Conservation (phyloP, 805 yeast genomes). For the Barnettozyma salicaria region DNA sequence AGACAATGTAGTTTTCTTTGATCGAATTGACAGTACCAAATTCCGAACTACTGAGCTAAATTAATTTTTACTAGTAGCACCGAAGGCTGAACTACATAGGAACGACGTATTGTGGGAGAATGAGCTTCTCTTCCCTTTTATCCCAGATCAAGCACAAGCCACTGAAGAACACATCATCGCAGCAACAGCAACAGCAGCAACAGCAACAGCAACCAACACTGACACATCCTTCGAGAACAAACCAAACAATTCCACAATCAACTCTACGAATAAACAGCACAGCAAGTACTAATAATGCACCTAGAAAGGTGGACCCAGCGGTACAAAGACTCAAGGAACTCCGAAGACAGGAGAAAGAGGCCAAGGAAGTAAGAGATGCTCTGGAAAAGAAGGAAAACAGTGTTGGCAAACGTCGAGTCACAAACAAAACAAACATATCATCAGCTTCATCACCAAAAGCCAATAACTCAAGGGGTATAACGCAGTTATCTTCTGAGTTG, state of each 20-base stretch:
- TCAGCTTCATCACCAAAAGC: conserved; percentile 11
- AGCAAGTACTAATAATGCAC: neutral
- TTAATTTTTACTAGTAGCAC: neutral
- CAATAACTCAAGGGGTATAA: neutral
- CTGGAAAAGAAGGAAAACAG: conserved; percentile 26
- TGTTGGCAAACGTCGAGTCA: conserved; percentile 1
- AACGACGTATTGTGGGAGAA: no score
- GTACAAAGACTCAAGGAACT: conserved; percentile 64
- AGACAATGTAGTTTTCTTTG: no score
- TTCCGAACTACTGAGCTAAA: no score
- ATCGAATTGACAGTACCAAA: no score
- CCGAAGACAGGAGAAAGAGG: conserved; percentile 48
- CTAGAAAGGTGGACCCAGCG: conserved; percentile 54
- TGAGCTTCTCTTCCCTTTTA: conserved; percentile 3
- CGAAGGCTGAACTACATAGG: no score
- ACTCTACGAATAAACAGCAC: neutral
- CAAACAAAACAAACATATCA: no score
- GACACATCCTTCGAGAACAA: neutral
- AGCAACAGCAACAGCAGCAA: neutral
- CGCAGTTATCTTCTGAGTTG: neutral
- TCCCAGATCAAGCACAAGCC: conserved; percentile 3
- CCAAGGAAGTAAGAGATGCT: conserved; percentile 25
- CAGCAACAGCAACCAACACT: neutral
- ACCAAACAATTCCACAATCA: neutral
- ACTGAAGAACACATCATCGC: neutral